A percentile compares a stretch with the other conserved stretches of the same genome.
Evolutionary conservation across 305 asterid species (phyloP).

Genomic region (Fraxinus platypoda): DNA sequence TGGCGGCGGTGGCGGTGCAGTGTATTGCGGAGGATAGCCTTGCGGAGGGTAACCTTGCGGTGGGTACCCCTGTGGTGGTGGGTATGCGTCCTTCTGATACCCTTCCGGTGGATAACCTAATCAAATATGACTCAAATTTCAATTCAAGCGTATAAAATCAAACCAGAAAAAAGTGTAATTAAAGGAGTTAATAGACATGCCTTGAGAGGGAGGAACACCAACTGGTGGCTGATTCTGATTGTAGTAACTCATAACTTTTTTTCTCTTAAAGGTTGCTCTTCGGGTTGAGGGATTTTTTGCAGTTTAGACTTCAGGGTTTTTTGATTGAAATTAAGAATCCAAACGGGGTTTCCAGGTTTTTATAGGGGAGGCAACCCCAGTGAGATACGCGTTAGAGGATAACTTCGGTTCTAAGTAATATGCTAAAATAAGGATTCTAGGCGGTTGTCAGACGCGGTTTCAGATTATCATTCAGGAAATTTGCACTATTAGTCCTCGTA

Average conservation of each 20-base stretch:
- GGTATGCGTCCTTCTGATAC: conserved; percentile 51
- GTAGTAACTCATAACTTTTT: conserved; percentile 57
- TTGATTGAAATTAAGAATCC: background rate
- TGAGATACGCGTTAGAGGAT: background rate
- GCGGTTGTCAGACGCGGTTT: background rate
- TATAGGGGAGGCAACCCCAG: background rate
- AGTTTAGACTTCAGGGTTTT: background rate
- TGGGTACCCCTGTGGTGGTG: conserved; percentile 52
- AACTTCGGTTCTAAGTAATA: background rate
- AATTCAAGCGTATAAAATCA: background rate
- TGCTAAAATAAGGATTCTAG: background rate
- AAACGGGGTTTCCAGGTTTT: background rate
- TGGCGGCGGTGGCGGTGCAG: conserved; percentile 61
- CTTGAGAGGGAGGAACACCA: conserved; percentile 73
- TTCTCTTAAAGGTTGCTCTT: background rate
- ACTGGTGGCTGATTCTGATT: conserved; percentile 61
- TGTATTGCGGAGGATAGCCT: conserved; percentile 42
- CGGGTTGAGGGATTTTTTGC: background rate
- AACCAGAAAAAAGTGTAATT: background rate
- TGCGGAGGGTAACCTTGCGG: conserved; percentile 30
- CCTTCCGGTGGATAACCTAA: conserved; percentile 44
- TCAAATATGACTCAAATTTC: background rate
- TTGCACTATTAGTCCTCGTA: background rate
- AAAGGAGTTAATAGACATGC: conserved; percentile 2
- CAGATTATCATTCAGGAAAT: background rate